Conservation (phyloP, 1,284 basidiomycete species). For the Rhizoctonia solani region DNA sequence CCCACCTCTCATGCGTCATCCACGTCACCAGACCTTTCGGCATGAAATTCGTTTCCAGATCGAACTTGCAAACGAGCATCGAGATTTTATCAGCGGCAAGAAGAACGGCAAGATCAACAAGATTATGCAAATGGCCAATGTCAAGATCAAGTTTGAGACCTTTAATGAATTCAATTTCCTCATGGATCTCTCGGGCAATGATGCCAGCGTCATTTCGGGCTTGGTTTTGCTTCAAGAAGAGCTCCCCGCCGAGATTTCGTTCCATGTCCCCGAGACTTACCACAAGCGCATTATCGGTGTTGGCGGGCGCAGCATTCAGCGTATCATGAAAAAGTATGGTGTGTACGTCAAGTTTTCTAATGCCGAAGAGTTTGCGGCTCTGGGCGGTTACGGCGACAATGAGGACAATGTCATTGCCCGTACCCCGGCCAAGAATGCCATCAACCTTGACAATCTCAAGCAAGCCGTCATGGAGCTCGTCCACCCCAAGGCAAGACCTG, state of each 20-base stretch:
- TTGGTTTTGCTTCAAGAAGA: constrained; percentile 93
- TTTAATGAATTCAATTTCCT: constrained; percentile 99
- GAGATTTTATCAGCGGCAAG: constrained; percentile 98
- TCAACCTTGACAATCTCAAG: constrained; percentile 94
- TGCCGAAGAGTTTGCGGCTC: constrained; percentile 93
- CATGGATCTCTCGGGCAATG: constrained; percentile 88
- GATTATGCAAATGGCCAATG: constrained; percentile 94
- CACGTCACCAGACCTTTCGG: constrained; percentile 72
- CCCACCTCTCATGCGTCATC: not conserved
- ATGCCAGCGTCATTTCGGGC: constrained; percentile 83
- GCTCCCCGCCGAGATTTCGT: constrained; percentile 97
- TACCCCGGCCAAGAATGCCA: constrained; percentile 96
- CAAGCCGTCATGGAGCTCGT: constrained; percentile 97
- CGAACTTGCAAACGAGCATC: constrained; percentile 96
- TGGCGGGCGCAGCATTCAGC: constrained; percentile 96
- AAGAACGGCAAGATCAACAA: constrained; percentile 99
- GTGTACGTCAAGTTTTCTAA: constrained; percentile 99
- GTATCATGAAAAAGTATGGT: constrained; percentile 99
- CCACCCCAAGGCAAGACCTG: constrained; percentile 77
- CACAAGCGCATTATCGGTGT: constrained; percentile 99
- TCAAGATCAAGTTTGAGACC: constrained; percentile 99
- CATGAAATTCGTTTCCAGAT: constrained; percentile 99
- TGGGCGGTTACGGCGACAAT: constrained; percentile 95
- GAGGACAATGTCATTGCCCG: constrained; percentile 98
- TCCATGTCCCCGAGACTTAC: constrained; percentile 97